phyloP scores from a whole-genome alignment of 495 filamentous ascomycete species.

The Penicillium goetzii region DNA sequence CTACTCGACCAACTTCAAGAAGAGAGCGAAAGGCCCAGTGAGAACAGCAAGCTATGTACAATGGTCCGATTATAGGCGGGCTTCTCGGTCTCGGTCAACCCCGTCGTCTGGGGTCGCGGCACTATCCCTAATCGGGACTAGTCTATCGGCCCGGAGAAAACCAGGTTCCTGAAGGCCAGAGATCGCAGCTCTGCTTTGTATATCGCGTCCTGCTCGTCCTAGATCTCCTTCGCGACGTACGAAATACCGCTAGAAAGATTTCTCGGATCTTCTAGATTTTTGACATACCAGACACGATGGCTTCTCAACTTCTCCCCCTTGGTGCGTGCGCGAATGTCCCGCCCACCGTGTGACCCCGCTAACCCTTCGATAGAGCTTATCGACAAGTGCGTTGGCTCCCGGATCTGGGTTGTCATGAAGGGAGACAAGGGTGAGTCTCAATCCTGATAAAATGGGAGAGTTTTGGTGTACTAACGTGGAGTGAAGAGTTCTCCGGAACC shows the following conservation, averaged over 20 bases:
- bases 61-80: neutral
- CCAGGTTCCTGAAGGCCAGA: conserved; percentile 22
- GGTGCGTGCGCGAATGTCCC: conserved; percentile 48
- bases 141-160: conserved; percentile 21
- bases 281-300: conserved; percentile 52
- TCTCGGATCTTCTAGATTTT: neutral
- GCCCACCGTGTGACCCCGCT: conserved; percentile 21
- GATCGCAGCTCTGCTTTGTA: conserved; percentile 22
- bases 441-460: neutral
- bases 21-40: neutral
- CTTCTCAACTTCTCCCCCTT: conserved; percentile 78
- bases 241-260: conserved; percentile 3
- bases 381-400: conserved; percentile 96
- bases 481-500: conserved; percentile 87
- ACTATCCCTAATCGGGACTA: conserved; percentile 21
- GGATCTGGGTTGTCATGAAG: conserved; percentile 99
- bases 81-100: neutral
- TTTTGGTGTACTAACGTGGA: conserved; percentile 24
- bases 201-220: conserved; percentile 13
- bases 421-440: conserved; percentile 79
- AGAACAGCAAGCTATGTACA: neutral
- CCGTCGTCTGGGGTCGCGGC: neutral
- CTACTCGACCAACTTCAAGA: neutral
- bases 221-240: neutral
- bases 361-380: conserved; percentile 74